Base-by-base conservation (phyloP, 202 grass and related monocot species). In the Eragrostis tef region DNA sequence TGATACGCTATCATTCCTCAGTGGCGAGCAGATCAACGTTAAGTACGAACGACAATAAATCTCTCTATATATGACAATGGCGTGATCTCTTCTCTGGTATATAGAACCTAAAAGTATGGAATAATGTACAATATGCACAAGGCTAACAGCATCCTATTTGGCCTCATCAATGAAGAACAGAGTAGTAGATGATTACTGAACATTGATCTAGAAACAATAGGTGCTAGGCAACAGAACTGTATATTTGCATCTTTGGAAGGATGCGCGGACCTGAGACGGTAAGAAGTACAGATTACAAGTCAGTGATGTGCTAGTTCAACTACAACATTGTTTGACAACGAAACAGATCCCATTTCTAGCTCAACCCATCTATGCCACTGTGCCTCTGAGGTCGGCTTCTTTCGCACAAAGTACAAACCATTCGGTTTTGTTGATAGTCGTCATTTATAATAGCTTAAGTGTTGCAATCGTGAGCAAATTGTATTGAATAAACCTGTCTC, bases 71-170 rank as follows among this genome's bases (percentile, higher is more conserved):
- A 36, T n/a, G 51, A 13, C 56, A 74, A 10, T 48, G 8, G 51
- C 5, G 5, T 61, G 27, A 41, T 44, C 77, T 6, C 64, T 22
- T 66, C 64, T 14, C 0, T 36, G 60, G 52, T 42, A 64, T 60
- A 71, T 77, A 36, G n/a, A 70, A 70, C 47, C 44, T 67, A 68
- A 62, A 68, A 42, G 49, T 52, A 60, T 8, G 17, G 11, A 16
- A 71, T 19, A 36, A 5, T 66, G 24, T 48, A 29, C 27, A 0
- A 58, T 21, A 65, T 26, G 13, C 25, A 64, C 1, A 53, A 71
- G 27, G 41, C n/a, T n/a, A 65, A 49, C 82, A 78, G 27, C 70
- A 87, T 66, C 27, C 17, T 34, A 79, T 1, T 15, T 24, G 5
- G 13, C 54, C 19, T 11, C 29, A 63, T 4, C 54, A 70, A 22